phyloP scores from a whole-genome alignment of 768 basidiomycete genomes.

The Lactifluus rugatus region DNA sequence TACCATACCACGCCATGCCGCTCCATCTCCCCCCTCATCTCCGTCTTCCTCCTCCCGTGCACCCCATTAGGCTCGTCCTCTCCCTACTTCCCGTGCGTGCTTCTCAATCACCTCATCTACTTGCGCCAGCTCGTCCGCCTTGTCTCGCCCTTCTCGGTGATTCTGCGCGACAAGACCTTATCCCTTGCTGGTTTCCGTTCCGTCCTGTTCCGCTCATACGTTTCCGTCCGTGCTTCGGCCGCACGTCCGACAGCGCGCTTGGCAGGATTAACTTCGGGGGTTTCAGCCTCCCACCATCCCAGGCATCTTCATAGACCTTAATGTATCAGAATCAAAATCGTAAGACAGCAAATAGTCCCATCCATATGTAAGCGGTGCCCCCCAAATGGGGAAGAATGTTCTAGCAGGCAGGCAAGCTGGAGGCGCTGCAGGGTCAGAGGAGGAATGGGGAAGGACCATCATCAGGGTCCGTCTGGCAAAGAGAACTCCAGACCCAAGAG shows the following conservation, averaged over 20 bases:
- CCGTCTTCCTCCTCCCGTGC: constrained; percentile 9
- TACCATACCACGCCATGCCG: constrained; percentile 11
- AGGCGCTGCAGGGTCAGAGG: neutral
- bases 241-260: constrained; percentile 1
- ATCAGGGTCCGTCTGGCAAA: neutral
- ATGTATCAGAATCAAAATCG: neutral
- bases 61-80: constrained; percentile 10
- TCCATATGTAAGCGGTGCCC: neutral
- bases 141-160: neutral
- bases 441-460: neutral
- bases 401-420: neutral
- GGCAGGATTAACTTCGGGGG: neutral
- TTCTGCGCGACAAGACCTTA: neutral
- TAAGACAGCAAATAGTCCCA: neutral
- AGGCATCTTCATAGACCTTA: neutral
- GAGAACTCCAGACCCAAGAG: neutral
- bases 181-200: neutral
- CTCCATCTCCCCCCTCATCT: constrained; percentile 17
- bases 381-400: neutral
- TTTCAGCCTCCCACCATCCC: neutral
- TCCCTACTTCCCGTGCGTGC: constrained; percentile 2
- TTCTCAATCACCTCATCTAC: constrained; percentile 7
- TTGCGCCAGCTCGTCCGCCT: neutral
- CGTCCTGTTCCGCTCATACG: neutral
- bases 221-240: constrained; percentile 1